A percentile compares a stretch with the other conserved stretches of the same genome.
Evolutionary conservation across 1,284 basidiomycete species (phyloP).

Genomic region (Irpex lacteus): DNA sequence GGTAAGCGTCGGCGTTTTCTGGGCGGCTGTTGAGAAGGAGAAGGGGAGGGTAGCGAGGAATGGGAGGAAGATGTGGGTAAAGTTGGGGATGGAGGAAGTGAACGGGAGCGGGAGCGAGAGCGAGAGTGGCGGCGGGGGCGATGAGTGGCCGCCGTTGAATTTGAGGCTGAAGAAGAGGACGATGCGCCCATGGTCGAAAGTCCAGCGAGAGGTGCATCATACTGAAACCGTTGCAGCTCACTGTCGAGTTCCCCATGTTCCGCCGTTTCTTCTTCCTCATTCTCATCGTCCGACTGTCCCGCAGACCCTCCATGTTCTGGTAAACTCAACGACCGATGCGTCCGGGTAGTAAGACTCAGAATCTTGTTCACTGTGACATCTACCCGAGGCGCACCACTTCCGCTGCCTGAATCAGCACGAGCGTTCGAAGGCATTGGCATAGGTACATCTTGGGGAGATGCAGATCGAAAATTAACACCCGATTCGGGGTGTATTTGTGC

Average conservation of each 20-base stretch:
- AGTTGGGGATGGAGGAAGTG: conserved; percentile 14
- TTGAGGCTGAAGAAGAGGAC: not conserved
- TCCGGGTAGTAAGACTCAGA: conserved; percentile 40
- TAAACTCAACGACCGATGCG: conserved; percentile 13
- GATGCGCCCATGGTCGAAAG: not conserved
- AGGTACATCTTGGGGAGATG: conserved; percentile 11
- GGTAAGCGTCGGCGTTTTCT: conserved; percentile 23
- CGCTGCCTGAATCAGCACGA: not conserved
- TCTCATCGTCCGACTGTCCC: conserved; percentile 15
- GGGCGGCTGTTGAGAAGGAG: conserved; percentile 5
- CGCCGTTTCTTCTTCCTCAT: conserved; percentile 7
- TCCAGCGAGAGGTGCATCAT: not conserved
- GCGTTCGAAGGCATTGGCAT: conserved; percentile 9
- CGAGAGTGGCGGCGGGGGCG: no score
- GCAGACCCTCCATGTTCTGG: conserved; percentile 4
- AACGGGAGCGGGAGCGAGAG: conserved; percentile 18
- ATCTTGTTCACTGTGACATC: conserved; percentile 71
- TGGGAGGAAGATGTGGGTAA: conserved; percentile 1
- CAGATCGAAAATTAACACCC: conserved; percentile 16
- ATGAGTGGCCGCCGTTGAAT: not conserved
- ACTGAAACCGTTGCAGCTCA: no score
- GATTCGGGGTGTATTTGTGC: conserved; percentile 24
- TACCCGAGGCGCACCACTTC: conserved; percentile 21
- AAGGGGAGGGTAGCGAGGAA: no score
- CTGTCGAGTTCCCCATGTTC: not conserved